Conservation (phyloP, 179 eudicot species). For the Pouteria campechiana region DNA sequence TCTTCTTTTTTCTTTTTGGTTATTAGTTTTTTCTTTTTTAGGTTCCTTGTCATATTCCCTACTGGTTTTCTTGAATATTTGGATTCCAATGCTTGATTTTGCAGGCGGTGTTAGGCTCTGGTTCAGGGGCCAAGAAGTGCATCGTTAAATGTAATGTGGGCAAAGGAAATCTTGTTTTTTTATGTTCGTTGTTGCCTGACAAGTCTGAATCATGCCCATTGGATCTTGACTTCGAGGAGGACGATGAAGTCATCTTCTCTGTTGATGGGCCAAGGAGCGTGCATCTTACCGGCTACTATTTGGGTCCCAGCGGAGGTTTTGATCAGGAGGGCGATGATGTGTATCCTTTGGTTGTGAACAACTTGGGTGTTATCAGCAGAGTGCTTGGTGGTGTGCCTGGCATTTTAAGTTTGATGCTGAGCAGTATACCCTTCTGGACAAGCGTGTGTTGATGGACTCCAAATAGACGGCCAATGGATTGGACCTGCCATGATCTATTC, state of each 20-base stretch:
- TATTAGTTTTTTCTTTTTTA: not conserved
- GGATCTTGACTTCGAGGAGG: constrained; percentile 80
- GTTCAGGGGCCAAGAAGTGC: constrained; percentile 31
- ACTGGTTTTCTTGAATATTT: not conserved
- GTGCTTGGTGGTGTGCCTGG: too few species aligned
- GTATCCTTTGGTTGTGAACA: constrained; percentile 75
- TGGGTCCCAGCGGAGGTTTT: constrained; percentile 11
- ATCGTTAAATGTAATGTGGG: constrained; percentile 81
- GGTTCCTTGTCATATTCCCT: not conserved
- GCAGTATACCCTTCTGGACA: too few species aligned
- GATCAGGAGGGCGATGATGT: constrained; percentile 35
- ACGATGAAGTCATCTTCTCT: constrained; percentile 67
- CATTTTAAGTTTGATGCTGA: too few species aligned
- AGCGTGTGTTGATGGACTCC: too few species aligned
- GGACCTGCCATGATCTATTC: too few species aligned
- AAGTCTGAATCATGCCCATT: constrained; percentile 65
- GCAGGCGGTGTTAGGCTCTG: constrained; percentile 71
- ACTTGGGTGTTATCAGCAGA: too few species aligned
- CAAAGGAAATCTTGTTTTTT: constrained; percentile 55
- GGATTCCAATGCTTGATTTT: not conserved
- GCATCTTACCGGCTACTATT: constrained; percentile 63
- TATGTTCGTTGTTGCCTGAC: constrained; percentile 68
- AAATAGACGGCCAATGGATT: too few species aligned
- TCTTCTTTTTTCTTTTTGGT: not conserved
- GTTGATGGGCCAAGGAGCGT: constrained; percentile 77